A percentile compares a stretch with the other conserved stretches of the same genome.
These are phyloP conservation scores for Erucastrum elatum DNA, from an alignment of 345 rosid species.

Conservation along the genomic window DNA sequence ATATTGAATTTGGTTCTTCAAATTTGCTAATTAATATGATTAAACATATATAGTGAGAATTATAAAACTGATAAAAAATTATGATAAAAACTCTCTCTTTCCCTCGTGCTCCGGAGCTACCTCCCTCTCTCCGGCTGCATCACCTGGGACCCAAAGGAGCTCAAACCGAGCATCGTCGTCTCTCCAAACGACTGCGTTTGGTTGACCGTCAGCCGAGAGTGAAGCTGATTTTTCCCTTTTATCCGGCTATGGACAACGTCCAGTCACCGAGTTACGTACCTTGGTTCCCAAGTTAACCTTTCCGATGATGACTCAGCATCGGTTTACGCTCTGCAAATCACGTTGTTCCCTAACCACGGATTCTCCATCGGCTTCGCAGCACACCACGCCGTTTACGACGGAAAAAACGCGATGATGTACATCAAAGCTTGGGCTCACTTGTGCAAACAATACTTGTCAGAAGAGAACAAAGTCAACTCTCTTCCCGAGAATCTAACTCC, in stretches of 20 bases:
- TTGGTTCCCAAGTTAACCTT: conserved; percentile 8
- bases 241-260: neutral
- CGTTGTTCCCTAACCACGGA: neutral
- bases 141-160: conserved; percentile 18
- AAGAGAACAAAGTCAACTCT: neutral
- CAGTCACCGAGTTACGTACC: conserved; percentile 5
- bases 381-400: neutral
- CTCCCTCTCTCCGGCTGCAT: conserved; percentile 43
- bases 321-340: neutral
- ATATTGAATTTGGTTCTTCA: too few species aligned
- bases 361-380: neutral
- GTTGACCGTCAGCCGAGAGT: conserved; percentile 30
- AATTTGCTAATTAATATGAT: too few species aligned
- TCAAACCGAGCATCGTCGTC: conserved; percentile 31
- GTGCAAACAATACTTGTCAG: neutral
- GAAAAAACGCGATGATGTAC: neutral
- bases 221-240: conserved; percentile 26
- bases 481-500: conserved; percentile 26
- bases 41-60: too few species aligned
- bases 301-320: neutral
- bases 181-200: conserved; percentile 32
- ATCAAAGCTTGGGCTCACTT: conserved; percentile 42
- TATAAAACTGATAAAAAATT: too few species aligned
- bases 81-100: conserved; percentile 31
- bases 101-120: conserved; percentile 34